Base-by-base conservation (phyloP, 192 early-diverging fungal species). In the Coemansia sp. region DNA sequence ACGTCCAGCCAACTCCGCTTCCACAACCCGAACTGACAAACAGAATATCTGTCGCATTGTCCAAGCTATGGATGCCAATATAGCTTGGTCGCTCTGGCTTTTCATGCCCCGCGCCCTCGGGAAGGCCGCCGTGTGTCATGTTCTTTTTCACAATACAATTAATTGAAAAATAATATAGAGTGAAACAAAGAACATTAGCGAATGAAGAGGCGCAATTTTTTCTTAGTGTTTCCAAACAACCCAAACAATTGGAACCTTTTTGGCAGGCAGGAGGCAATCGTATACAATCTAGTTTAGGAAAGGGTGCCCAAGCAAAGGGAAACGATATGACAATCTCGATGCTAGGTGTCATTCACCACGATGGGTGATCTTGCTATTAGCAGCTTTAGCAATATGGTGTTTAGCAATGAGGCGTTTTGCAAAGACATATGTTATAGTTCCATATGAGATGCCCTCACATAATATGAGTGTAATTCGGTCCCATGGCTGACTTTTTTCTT, bases 11-110 rank as follows among this genome's bases (percentile, higher is more conserved):
- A 51, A 69, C 68, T 7, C 66, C 59, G 48, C 68, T 66, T 5
- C 67, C 66, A 34, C 73, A 74, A 20, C 73, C 73, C 7, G 73
- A 74, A 3, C 66, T 68, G 24, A 74, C 68, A 55, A 68, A 74
- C 20, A 74, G 73, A 51, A 74, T 57, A 17, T 74, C 63, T 2
- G 73, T 74, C 21, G 26, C 36, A 23, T 56, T 58, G 59, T 74
- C 67, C 5, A 66, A 59, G 17, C 66, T 56, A 38, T 74, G 73
- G 7, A 74, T 74, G 21, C 63, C 73, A 8, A 74, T 64, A 34
- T 66, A 74, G 31, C 66, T 69, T 2, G 73, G 73, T 18, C 73
- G 42, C 42, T 44, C 40, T 1, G 57, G 57, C 57, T 46, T 59
- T 44, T 56, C 54, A 2, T 6, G 31, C 31, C 17, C 28, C n/a